Evolutionary conservation across 768 basidiomycete genomes (phyloP), one percentile per base, ranked within the genome.

Genomic region (Russula brevipes): DNA sequence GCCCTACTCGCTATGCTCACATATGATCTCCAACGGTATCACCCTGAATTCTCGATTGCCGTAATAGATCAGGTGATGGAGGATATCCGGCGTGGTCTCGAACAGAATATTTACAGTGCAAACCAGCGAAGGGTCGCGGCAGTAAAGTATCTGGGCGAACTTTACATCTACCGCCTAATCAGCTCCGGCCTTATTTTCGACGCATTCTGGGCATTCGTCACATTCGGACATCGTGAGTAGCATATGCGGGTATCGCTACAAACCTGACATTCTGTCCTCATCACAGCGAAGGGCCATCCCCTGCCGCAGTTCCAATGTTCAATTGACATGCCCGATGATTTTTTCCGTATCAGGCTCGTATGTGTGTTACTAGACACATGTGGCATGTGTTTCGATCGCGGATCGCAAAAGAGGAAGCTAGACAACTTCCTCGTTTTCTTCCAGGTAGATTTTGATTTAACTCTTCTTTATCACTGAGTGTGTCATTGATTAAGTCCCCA

Each of bases 351-450:
- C 60, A 82, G 97, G 12, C 81, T 99, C 57, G 85, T 96, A 49
- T 98, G 97, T 72, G 89, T 89, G 7, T 78, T 99, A 44, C 79
- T 99, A 19, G 96, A 98, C 74, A 93, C 95, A 0, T 95, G 94
- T 72, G 97, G 96, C 19, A 92, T 95, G 83, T 98, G 96, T 76
- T 98, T 99, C 74, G 96, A 98, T 73, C 85, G 88, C 45, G 97
- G 96, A 1, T 86, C 88, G 5, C 90, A 93, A 72, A 91, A 87
- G 74, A 89, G 89, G 78, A 98, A 95, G 72, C 77, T 99, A 30
- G 97, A 98, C 75, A 88, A 86, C 69, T 96, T 97, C 72, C 76
- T 99, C 66, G 80, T 83, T 14, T 94, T 97, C 77, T 98, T 98
- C 75, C 94, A 98, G 82, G 94, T 94, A 69, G 65, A 73, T 3